Conservation (phyloP, 768 basidiomycete species). For the Trametes coccinea region DNA sequence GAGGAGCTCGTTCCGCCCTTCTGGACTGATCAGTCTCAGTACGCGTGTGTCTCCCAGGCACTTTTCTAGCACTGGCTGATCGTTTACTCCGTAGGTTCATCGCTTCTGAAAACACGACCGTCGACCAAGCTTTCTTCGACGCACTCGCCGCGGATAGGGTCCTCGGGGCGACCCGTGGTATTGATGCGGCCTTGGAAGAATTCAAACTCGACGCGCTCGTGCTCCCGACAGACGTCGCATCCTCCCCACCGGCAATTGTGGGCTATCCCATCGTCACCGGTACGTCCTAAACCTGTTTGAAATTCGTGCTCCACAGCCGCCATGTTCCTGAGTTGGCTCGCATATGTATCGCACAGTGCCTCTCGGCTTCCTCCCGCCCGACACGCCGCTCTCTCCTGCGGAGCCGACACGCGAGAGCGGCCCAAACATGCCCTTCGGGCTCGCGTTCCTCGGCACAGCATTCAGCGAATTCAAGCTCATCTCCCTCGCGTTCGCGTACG, state of each 20-base stretch:
- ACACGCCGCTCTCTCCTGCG: conserved; percentile 34
- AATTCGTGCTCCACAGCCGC: too few relatives aligned
- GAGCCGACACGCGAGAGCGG: conserved; percentile 38
- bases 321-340: too few relatives aligned
- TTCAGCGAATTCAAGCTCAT: conserved; percentile 47
- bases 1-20: conserved; percentile 45
- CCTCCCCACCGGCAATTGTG: conserved; percentile 33
- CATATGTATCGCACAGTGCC: conserved; percentile 29
- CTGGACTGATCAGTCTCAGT: conserved; percentile 38
- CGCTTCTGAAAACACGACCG: conserved; percentile 24
- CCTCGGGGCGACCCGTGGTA: conserved; percentile 30
- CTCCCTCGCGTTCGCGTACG: conserved; percentile 47
- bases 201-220: conserved; percentile 33
- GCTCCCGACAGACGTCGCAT: conserved; percentile 24
- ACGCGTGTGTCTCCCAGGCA: conserved; percentile 4
- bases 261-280: conserved; percentile 41
- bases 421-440: conserved; percentile 37
- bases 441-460: conserved; percentile 47
- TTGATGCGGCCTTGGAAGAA: conserved; percentile 30
- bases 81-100: conserved; percentile 20
- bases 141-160: conserved; percentile 29
- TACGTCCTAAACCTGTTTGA: background rate
- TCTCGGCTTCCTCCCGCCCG: conserved; percentile 41
- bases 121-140: conserved; percentile 30
- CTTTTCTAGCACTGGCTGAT: too few relatives aligned